Evolutionary conservation across 768 basidiomycete genomes (phyloP).

Genomic region (Serendipita sp.): DNA sequence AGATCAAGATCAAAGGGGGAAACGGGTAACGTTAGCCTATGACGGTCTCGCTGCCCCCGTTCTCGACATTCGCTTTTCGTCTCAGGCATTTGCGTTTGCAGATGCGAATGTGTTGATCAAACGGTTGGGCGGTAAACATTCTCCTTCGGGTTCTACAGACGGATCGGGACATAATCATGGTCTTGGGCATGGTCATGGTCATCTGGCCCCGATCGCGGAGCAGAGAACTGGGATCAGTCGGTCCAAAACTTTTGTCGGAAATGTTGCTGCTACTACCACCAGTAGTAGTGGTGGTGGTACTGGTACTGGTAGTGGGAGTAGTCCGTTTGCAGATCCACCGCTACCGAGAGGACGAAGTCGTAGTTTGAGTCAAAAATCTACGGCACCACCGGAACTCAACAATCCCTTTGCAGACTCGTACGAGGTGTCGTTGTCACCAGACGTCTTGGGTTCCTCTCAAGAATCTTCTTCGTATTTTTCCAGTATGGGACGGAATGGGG

Average conservation of each 20-base stretch:
- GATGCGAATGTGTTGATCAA: neutral
- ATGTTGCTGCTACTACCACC: too few species aligned
- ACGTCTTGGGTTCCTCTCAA: neutral
- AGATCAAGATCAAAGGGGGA: constrained; percentile 7
- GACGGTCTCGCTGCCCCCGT: constrained; percentile 30
- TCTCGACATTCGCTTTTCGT: constrained; percentile 40
- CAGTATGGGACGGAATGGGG: neutral
- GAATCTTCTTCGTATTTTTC: neutral
- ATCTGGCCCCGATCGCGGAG: too few species aligned
- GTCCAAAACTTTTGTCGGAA: too few species aligned
- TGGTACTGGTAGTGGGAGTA: too few species aligned
- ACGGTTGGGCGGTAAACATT: neutral
- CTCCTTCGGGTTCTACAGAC: neutral
- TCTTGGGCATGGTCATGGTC: too few species aligned
- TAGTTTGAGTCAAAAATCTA: neutral
- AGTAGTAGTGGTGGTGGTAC: too few species aligned
- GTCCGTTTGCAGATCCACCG: too few species aligned
- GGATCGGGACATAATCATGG: neutral
- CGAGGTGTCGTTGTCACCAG: neutral
- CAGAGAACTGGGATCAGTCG: too few species aligned
- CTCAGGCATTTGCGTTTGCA: neutral
- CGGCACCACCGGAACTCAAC: neutral
- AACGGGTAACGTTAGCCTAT: constrained; percentile 36
- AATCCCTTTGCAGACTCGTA: constrained; percentile 1
- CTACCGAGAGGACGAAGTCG: neutral